Evolutionary conservation across 805 yeast species (phyloP), one percentile per base, ranked within the genome.

Genomic region (Pichia paraexigua): DNA sequence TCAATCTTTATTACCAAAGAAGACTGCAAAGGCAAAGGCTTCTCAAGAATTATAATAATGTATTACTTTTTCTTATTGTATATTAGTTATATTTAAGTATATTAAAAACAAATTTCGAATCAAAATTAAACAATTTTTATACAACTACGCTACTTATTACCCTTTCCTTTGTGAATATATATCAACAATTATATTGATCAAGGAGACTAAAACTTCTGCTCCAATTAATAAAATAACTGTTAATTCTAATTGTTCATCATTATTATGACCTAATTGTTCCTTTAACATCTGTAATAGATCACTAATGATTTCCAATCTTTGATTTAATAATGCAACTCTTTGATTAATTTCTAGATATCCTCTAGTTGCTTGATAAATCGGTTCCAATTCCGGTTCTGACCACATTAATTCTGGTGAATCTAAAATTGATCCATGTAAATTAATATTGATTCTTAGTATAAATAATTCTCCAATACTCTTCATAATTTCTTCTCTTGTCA

Each of bases 351-450:
- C 99, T 55, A 94, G 69, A 67, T 92, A 92, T 0, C 97, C 97
- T 65, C 98, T 80, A 2, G 96, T 90, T 0, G 98, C 97, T 67
- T 91, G 97, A 69, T 94, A 94, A 49, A 92, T 90, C 1, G 99
- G 99, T 65, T 94, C 99, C 55, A 94, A 73, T 63, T 91, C 97
- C 2, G 99, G 99, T 66, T 94, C 98, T 0, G 97, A 82, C 99
- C 99, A 94, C 97, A 94, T 90, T 53, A 94, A 79, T 67, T 94
- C 99, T 1, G 99, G 99, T 1, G 96, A 87, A 66, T 94, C 99
- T 55, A 94, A 73, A 27, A 94, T 95, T 0, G 92, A 84, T 0
- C 94, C 94, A 70, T 87, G 94, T 50, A 87, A 70, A 61, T 87
- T 87, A 54, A 87, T 87, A 64, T 87, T 87, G 45, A 87, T 87